Percentiles rank a stretch among this genome's conserved stretches.
Conservation (phyloP, 1,284 basidiomycete species). For the Cutaneotrichosporon spelunceum region DNA sequence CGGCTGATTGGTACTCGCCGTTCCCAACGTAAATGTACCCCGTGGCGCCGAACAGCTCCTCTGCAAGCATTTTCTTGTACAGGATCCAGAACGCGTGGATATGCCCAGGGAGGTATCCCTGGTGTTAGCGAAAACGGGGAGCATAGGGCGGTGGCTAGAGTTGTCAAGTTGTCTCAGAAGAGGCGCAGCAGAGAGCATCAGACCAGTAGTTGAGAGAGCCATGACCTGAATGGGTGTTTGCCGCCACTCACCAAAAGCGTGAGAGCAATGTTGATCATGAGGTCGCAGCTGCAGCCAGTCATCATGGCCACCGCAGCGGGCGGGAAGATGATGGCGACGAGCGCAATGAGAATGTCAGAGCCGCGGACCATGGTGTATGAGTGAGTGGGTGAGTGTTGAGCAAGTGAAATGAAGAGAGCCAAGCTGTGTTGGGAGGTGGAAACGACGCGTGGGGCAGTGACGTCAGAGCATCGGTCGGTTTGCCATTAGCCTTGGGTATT, state of each 20-base stretch:
- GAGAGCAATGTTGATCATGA: conserved; percentile 68
- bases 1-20: conserved; percentile 40
- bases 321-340: conserved; percentile 60
- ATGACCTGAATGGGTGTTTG: not conserved
- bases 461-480: not conserved
- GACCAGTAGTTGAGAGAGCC: not conserved
- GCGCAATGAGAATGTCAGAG: conserved; percentile 44
- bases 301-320: conserved; percentile 64
- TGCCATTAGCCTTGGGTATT: not conserved
- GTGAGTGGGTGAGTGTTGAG: conserved; percentile 10
- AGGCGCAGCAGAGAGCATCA: too few species aligned
- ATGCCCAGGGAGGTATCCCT: conserved; percentile 47
- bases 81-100: conserved; percentile 56
- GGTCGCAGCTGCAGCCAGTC: conserved; percentile 72
- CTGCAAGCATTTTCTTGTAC: conserved; percentile 61
- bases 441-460: not conserved
- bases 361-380: conserved; percentile 42
- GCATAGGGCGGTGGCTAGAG: not conserved
- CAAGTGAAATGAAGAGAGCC: not conserved
- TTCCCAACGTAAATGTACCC: conserved; percentile 57
- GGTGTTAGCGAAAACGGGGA: conserved; percentile 6
- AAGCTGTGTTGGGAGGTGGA: not conserved
- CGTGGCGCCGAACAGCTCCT: conserved; percentile 66
- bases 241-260: conserved; percentile 25
- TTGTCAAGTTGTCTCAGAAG: too few species aligned